Conservation (phyloP, 2,329 filamentous ascomycete genomes). For the Neofusicoccum ribis region DNA sequence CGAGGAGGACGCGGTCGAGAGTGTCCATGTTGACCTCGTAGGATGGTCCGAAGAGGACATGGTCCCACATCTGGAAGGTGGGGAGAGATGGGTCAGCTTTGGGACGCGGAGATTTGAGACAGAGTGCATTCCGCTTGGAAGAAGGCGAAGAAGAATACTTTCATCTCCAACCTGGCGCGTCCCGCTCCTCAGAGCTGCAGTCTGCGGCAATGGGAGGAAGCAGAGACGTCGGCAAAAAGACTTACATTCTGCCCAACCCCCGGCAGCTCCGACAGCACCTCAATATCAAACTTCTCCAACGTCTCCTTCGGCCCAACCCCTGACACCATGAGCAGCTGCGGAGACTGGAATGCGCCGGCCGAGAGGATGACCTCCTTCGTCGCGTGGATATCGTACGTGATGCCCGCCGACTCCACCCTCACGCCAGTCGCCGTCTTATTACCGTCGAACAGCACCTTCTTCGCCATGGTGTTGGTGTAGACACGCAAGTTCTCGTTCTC, state of each 20-base stretch:
- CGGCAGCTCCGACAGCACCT: conserved; percentile 23
- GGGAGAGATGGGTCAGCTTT: too few species aligned
- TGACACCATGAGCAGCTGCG: conserved; percentile 43
- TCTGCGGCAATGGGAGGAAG: too few species aligned
- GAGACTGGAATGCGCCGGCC: conserved; percentile 43
- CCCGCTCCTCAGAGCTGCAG: too few species aligned
- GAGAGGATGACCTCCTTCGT: conserved; percentile 47
- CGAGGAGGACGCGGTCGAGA: conserved; percentile 25
- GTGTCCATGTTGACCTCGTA: conserved; percentile 26
- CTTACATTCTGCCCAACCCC: conserved; percentile 27
- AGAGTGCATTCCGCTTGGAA: too few species aligned
- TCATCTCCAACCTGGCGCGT: too few species aligned
- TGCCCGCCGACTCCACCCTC: conserved; percentile 19
- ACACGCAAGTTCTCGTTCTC: conserved; percentile 13
- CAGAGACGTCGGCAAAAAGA: too few species aligned
- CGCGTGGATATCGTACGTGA: conserved; percentile 26
- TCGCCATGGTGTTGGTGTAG: conserved; percentile 15
- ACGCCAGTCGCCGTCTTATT: conserved; percentile 30
- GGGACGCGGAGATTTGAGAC: too few species aligned
- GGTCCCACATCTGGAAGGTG: conserved; percentile 30
- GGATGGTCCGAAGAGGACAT: conserved; percentile 26
- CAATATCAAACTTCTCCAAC: conserved; percentile 28
- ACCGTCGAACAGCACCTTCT: conserved; percentile 26
- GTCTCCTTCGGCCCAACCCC: conserved; percentile 36
- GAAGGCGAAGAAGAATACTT: too few species aligned